Evolutionary conservation across 768 basidiomycete species (phyloP).

Genomic region (Lactifluus subvellereus): DNA sequence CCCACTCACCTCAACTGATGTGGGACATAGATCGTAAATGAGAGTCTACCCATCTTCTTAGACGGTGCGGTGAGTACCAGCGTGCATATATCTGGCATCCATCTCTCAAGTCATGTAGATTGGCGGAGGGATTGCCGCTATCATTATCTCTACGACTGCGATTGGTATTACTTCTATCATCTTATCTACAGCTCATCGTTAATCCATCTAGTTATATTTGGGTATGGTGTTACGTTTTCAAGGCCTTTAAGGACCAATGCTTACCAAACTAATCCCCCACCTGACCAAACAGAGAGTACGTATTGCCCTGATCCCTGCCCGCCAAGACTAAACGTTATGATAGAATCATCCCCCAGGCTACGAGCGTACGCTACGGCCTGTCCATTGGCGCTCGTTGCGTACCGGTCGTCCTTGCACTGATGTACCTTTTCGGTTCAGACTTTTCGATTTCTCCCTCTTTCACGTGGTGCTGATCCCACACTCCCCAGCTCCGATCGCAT

Average conservation of each 20-base stretch:
- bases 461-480: background rate
- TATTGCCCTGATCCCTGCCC: background rate
- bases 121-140: conserved; percentile 69
- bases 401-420: conserved; percentile 44
- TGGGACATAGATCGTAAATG: conserved; percentile 59
- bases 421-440: conserved; percentile 43
- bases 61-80: conserved; percentile 52
- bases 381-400: conserved; percentile 49
- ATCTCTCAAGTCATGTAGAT: conserved; percentile 30
- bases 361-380: conserved; percentile 60
- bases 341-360: conserved; percentile 67
- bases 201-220: conserved; percentile 60
- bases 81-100: background rate
- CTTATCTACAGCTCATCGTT: background rate
- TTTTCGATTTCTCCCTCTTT: conserved; percentile 7
- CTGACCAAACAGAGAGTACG: conserved; percentile 8
- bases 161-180: conserved; percentile 43
- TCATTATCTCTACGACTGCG: conserved; percentile 70
- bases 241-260: background rate
- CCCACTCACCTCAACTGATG: background rate
- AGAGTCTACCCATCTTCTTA: conserved; percentile 77
- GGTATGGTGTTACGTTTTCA: conserved; percentile 41
- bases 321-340: background rate
- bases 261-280: background rate
- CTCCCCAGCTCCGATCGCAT: conserved; percentile 46